phyloP scores from a whole-genome alignment of 129 eudicot species.

The Helianthus annuus region DNA sequence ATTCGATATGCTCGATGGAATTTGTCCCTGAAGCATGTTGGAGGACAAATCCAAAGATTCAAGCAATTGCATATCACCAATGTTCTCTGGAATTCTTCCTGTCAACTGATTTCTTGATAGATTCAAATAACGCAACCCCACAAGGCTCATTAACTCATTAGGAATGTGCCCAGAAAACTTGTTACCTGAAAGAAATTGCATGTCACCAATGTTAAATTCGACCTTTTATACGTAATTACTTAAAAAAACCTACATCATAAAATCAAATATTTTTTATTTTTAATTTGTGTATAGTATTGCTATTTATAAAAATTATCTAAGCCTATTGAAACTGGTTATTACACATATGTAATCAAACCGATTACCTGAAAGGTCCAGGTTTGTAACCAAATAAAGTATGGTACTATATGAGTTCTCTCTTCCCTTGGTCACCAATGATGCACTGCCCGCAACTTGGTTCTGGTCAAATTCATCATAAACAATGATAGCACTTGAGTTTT shows the following conservation, averaged over 20 bases:
- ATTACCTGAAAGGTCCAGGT: conserved; percentile 23
- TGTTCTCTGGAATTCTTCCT: conserved; percentile 20
- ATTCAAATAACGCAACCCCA: conserved; percentile 20
- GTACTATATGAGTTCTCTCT: conserved; percentile 17
- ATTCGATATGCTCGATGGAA: conserved; percentile 37
- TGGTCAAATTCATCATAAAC: conserved; percentile 2
- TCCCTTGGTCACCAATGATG: conserved; percentile 27
- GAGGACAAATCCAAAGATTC: conserved; percentile 47
- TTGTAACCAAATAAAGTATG: conserved; percentile 14
- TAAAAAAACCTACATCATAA: no score
- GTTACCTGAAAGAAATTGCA: conserved; percentile 20
- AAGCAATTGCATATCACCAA: conserved; percentile 36
- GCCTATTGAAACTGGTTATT: no score
- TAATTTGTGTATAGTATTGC: no score
- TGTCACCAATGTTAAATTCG: no score
- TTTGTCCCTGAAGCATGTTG: conserved; percentile 33
- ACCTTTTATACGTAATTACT: no score
- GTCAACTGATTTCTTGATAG: conserved; percentile 36
- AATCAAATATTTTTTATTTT: no score
- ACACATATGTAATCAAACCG: no score
- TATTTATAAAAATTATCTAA: no score
- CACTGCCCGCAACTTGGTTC: conserved; percentile 2
- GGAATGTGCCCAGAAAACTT: conserved; percentile 20
- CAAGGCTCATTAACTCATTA: conserved; percentile 6
- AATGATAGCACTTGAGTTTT: conserved; percentile 15